Evolutionary conservation across 1,139 yeast species (phyloP), one percentile per base, ranked within the genome.

Genomic region (Magnusiomyces fungicola): DNA sequence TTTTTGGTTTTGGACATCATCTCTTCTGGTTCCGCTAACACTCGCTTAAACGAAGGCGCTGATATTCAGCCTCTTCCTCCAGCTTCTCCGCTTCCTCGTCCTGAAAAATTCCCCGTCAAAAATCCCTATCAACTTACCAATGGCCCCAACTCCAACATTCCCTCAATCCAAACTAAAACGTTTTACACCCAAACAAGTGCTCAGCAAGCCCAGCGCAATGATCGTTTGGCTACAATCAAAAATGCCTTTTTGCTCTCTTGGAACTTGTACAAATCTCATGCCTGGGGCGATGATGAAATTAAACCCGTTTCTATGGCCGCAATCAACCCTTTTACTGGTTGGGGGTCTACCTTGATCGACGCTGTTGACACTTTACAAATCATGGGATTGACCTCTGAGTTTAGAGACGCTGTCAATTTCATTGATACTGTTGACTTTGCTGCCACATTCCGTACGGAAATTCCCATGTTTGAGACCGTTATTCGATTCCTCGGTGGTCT

Each of bases 401-500:
- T 80, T 48, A 62, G 66, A 10, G 68, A 74, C 36, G 86, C 85
- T 1, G 64, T 76, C 18, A 58, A 69, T 3, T 75, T 76, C 70
- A 72, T 85, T 29, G 66, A 70, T 43, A 61, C 64, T 2, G 75
- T 82, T 47, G 80, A 81, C 59, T 81, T 82, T 60, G 68, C 73
- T 10, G 59, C 64, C 36, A 63, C 74, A 1, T 64, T 64, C 22
- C 57, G 74, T 46, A 61, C 63, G 10, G 64, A 67, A 29, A 79
- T 83, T 48, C 85, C 85, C 49, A 70, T 83, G n/a, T 81, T 83
- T 61, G 92, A 84, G 59, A 79, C 87, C 33, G 78, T 82, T 25
- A 81, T 82, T 52, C 70, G 90, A 51, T 79, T 80, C 68, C 68
- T 85, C 46, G 94, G 92, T 10, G 92, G 94, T 0, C 70, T 85